Base-by-base conservation (phyloP, 2,329 filamentous ascomycete genomes). In the Fusarium protoensiforme region DNA sequence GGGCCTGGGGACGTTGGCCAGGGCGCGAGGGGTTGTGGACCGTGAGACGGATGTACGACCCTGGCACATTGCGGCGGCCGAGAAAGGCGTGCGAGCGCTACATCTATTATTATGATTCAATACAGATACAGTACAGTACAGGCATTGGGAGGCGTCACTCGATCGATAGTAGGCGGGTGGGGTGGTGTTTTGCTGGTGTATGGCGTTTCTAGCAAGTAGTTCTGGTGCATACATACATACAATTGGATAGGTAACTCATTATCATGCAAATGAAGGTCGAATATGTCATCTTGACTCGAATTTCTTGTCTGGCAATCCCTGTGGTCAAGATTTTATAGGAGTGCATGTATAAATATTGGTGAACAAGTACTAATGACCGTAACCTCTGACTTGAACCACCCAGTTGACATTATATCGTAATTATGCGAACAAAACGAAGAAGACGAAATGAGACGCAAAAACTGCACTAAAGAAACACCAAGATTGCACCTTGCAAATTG, bases 11-110 rank as follows among this genome's bases (percentile, higher is more conserved):
- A 89, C 93, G 20, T 79, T 96, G 75, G 93, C 92, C 2, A 87
- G 90, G 71, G 88, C 91, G 24, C 89, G 92, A 68, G 92, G 90
- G 0, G 84, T 92, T 77, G 84, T 91, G 77, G 87, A 90, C 76
- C 81, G 86, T 68, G 85, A 90, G 62, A 86, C 83, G 57, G 90
- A 91, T 77, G 86, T 91, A n/a, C 84, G 93, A 76, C 94, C 94
- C 20, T 94, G 93, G 92, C 94, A 96, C 85, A 84, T 96, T 68
- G 92, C 90, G 14, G 92, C 89, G 20, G 93, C 91, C 3, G 88
- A 92, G 81, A 92, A 92, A 82, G 92, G 89, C 3, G 90, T 91
- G 5, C 85, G 89, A 79, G 91, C 88, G 22, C 81, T 96, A 78
- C 90, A 91, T 80, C 84, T 89, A 77, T 81, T 92, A 77, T 88